Conservation (phyloP, 495 filamentous ascomycete genomes). For the Talaromyces liani region DNA sequence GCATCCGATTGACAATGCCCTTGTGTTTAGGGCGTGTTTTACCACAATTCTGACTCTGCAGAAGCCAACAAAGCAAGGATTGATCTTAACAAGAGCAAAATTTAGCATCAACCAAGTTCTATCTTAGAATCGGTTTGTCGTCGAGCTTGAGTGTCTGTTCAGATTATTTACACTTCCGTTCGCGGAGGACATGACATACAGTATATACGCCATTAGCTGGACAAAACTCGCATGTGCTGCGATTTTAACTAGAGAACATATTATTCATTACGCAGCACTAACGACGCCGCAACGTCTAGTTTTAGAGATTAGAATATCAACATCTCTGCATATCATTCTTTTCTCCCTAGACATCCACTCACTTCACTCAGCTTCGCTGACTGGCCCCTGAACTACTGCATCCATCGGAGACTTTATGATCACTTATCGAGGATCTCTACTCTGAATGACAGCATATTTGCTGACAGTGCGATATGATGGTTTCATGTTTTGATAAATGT, state of each 20-base stretch:
- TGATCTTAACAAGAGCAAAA: not conserved
- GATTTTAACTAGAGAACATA: not conserved
- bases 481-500: not conserved
- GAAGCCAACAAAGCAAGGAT: not conserved
- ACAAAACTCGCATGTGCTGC: not conserved
- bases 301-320: not conserved
- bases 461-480: not conserved
- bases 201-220: not conserved
- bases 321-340: not conserved
- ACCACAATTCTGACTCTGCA: not conserved
- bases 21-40: not conserved
- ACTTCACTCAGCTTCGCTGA: not conserved
- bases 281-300: not conserved
- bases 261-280: not conserved
- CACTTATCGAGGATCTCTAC: not conserved
- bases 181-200: not conserved
- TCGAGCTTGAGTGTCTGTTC: not conserved
- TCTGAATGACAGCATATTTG: not conserved
- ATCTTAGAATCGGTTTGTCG: not conserved
- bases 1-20: not conserved
- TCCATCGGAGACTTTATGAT: not conserved
- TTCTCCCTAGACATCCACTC: not conserved
- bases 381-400: not conserved
- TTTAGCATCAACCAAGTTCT: not conserved
- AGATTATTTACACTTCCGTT: not conserved